Evolutionary conservation across 257 asterid species (phyloP).

Genomic region (Striga asiatica): DNA sequence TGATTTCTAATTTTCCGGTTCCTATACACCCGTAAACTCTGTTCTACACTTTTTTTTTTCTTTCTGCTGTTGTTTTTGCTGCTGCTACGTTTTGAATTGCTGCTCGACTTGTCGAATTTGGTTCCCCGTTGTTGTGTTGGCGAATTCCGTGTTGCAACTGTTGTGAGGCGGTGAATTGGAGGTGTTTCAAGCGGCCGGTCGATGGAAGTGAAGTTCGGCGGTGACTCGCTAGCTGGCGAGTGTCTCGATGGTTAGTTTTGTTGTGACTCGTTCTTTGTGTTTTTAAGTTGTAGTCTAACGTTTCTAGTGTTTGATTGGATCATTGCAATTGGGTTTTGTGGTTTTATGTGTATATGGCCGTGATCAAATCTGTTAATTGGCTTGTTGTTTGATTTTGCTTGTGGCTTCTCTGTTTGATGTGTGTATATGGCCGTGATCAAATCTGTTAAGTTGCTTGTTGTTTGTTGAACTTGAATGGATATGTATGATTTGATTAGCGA

Average conservation of each 20-base stretch:
- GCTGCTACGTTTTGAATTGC: slow-evolving; percentile 10
- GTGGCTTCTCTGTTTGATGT: not conserved
- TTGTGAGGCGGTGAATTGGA: too few relatives aligned
- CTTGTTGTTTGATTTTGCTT: not conserved
- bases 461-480: too few relatives aligned
- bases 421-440: not conserved
- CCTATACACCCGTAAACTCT: slow-evolving; percentile 74
- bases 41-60: not conserved
- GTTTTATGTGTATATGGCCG: not conserved
- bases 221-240: slow-evolving; percentile 29
- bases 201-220: slow-evolving; percentile 50
- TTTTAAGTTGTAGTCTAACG: not conserved
- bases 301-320: not conserved
- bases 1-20: slow-evolving; percentile 86
- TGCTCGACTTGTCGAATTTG: not conserved
- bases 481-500: too few relatives aligned
- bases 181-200: slow-evolving; percentile 2
- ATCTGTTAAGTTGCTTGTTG: not conserved
- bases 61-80: not conserved
- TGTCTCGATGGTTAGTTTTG: slow-evolving; percentile 47
- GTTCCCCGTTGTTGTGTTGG: too few relatives aligned
- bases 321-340: too few relatives aligned
- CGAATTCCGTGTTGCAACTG: too few relatives aligned
- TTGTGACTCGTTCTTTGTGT: not conserved
- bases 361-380: not conserved